A percentile compares a stretch with the other conserved stretches of the same genome.
These are phyloP conservation scores for Colletotrichum sp. DNA, from an alignment of 2,329 filamentous ascomycete genomes.

Conservation along the genomic window DNA sequence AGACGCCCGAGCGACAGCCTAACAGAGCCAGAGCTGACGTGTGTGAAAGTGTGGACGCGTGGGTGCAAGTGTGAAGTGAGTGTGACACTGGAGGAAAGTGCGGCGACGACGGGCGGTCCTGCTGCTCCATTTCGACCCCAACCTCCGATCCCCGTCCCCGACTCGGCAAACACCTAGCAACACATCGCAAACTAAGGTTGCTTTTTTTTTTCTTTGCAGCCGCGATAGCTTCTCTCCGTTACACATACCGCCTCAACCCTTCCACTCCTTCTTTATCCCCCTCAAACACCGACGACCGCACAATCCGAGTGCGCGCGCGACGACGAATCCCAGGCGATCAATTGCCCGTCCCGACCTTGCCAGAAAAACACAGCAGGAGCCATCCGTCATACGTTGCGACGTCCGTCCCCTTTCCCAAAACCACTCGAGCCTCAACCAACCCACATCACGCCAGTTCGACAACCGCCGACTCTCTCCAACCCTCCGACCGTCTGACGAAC, in stretches of 20 bases:
- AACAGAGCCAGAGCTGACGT: not conserved
- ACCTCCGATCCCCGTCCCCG: slow-evolving; percentile 13
- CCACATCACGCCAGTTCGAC: not conserved
- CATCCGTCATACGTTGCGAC: slow-evolving; percentile 2
- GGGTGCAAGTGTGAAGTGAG: not conserved
- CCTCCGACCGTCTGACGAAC: not conserved
- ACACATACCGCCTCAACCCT: not conserved
- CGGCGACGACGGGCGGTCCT: not conserved
- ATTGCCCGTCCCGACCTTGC: not conserved
- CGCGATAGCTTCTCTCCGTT: not conserved
- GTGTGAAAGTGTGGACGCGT: not conserved
- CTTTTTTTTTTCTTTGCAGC: not conserved
- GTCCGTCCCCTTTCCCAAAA: not conserved
- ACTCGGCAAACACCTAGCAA: slow-evolving; percentile 6
- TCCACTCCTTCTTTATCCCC: not conserved
- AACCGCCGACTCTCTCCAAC: not conserved
- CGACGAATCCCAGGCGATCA: not conserved
- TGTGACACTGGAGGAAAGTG: not conserved
- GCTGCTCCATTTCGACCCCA: slow-evolving; percentile 16
- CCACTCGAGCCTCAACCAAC: not conserved
- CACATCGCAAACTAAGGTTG: slow-evolving; percentile 7
- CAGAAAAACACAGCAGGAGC: not conserved
- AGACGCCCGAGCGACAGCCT: not conserved
- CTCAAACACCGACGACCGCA: not conserved
- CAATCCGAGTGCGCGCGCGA: not conserved